Conservation (phyloP, 306 rosid genomes). For the Phaseolus lunatus region DNA sequence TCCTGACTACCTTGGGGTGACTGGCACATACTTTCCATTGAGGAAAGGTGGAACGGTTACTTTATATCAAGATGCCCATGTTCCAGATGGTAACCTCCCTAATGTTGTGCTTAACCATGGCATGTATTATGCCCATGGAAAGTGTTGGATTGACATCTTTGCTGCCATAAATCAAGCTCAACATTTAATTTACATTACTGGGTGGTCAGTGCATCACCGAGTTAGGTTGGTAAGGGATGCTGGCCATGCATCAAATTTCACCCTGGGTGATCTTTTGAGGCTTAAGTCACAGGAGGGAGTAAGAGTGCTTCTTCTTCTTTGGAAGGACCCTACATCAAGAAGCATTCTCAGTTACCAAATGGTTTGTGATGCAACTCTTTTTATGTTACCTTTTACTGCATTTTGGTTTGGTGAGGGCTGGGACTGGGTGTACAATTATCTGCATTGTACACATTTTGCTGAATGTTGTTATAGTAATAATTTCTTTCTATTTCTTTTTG, state of each 20-base stretch:
- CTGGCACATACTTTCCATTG: constrained; percentile 92
- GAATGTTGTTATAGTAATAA: constrained; percentile 2
- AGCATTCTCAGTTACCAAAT: constrained; percentile 81
- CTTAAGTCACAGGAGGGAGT: constrained; percentile 93
- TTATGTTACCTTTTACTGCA: constrained; percentile 22
- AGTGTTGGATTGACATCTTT: constrained; percentile 93
- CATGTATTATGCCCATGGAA: constrained; percentile 73
- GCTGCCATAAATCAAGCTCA: constrained; percentile 79
- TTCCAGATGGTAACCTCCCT: constrained; percentile 84
- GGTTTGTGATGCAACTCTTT: constrained; percentile 59
- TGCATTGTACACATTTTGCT: background rate
- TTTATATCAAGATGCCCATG: constrained; percentile 95
- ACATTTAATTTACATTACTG: too few species aligned
- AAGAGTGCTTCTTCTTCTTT: constrained; percentile 91
- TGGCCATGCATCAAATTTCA: constrained; percentile 52
- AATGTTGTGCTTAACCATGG: constrained; percentile 70
- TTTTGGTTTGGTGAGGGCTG: constrained; percentile 9
- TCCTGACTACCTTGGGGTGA: constrained; percentile 84
- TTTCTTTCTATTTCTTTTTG: constrained; percentile 7
- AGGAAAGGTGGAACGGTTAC: constrained; percentile 88
- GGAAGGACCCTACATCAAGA: constrained; percentile 98
- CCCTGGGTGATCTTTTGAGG: constrained; percentile 83
- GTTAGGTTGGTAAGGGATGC: too few species aligned
- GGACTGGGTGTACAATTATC: constrained; percentile 2
- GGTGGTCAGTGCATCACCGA: too few species aligned